Evolutionary conservation across 305 asterid genomes (phyloP).

Genomic region (Salvia sclarea): DNA sequence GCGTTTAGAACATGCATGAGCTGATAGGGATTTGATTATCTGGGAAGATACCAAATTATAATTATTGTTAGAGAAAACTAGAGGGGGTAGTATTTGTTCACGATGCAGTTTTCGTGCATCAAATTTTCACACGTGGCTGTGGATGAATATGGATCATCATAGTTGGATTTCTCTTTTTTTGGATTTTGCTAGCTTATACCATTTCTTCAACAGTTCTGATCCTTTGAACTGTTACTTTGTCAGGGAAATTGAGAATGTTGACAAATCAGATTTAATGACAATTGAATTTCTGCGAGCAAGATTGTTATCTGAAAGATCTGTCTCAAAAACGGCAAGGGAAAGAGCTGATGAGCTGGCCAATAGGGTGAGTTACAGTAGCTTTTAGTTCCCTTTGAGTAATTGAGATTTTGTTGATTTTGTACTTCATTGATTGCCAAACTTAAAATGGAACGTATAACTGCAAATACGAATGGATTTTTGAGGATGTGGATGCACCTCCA

Average conservation of each 20-base stretch:
- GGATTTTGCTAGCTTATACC: slow-evolving; percentile 19
- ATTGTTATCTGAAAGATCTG: slow-evolving; percentile 88
- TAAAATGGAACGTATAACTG: background rate
- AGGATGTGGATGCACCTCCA: background rate
- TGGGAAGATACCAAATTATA: background rate
- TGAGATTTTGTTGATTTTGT: background rate
- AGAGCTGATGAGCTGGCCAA: slow-evolving; percentile 87
- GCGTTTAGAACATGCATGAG: background rate
- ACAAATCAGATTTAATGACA: slow-evolving; percentile 68
- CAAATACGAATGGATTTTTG: background rate
- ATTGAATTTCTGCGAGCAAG: slow-evolving; percentile 88
- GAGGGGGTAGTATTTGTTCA: background rate
- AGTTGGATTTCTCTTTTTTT: background rate
- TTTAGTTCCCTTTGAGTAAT: slow-evolving; percentile 7
- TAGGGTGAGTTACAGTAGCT: slow-evolving; percentile 59
- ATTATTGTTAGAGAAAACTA: slow-evolving; percentile 15
- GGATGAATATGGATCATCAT: slow-evolving; percentile 1
- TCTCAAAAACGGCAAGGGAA: slow-evolving; percentile 78
- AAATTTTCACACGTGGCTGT: background rate
- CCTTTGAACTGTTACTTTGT: slow-evolving; percentile 28
- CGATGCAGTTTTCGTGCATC: background rate
- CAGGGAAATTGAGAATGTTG: slow-evolving; percentile 57
- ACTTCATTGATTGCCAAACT: background rate
- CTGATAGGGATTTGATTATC: background rate
- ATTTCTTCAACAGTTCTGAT: slow-evolving; percentile 26